These are phyloP conservation scores for Albugo laibachii DNA, from an alignment of 352 stramenopile genomes.

Conservation along the genomic window DNA sequence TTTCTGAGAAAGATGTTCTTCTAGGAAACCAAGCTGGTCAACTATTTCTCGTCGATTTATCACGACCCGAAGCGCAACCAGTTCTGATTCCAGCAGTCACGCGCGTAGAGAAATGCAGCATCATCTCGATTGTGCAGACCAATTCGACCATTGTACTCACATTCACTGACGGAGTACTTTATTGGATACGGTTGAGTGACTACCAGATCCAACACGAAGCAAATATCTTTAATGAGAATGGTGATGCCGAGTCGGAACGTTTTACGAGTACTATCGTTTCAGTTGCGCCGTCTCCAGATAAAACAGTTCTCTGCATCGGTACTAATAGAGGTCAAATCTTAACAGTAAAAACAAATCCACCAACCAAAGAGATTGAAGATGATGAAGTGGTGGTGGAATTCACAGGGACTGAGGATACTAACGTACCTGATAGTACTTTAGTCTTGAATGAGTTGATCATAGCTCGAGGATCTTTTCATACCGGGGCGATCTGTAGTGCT, in stretches of 20 bases:
- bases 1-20: constrained; percentile 1
- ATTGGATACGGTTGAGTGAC: no score
- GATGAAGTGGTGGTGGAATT: constrained; percentile 12
- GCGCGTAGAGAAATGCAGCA: not conserved
- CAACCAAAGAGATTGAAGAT: constrained; percentile 36
- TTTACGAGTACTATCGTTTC: constrained; percentile 1
- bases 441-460: constrained; percentile 14
- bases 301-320: constrained; percentile 34
- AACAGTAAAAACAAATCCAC: constrained; percentile 31
- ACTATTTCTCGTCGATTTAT: constrained; percentile 7
- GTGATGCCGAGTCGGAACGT: no score
- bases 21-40: constrained; percentile 6
- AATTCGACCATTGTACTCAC: no score
- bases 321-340: constrained; percentile 34
- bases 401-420: not conserved
- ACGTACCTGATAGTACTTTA: constrained; percentile 3
- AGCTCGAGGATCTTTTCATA: constrained; percentile 27
- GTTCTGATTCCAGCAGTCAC: constrained; percentile 8
- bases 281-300: constrained; percentile 26
- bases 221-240: no score
- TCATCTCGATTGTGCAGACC: no score
- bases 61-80: constrained; percentile 18
- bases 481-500: constrained; percentile 20
- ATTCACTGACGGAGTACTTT: no score
- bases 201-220: no score